phyloP scores from a whole-genome alignment of 371 early-diverging fungal genomes.

The Dichotomocladium elegans region DNA sequence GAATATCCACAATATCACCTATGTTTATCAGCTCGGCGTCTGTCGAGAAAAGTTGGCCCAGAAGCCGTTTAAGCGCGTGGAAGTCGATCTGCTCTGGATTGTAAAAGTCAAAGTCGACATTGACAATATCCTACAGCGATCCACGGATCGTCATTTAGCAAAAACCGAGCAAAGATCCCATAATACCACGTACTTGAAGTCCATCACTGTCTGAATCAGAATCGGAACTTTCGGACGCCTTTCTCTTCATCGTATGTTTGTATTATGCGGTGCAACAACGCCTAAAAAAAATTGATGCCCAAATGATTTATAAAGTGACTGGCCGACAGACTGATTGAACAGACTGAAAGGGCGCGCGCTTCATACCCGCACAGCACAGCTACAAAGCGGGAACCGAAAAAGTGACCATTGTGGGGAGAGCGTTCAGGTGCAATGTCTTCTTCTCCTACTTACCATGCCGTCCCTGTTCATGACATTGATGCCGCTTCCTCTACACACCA shows the following conservation, averaged over 20 bases:
- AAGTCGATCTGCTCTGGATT: constrained; percentile 86
- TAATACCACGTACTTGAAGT: neutral
- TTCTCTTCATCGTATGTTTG: constrained; percentile 11
- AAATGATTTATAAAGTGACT: no score
- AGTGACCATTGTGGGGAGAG: no score
- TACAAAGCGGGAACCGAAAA: no score
- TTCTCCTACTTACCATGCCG: constrained; percentile 24
- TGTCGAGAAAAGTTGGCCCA: constrained; percentile 73
- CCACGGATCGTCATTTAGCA: neutral
- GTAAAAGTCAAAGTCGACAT: constrained; percentile 96
- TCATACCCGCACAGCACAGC: no score
- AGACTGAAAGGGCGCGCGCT: no score
- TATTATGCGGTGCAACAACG: neutral
- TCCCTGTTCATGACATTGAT: constrained; percentile 15
- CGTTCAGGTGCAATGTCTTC: no score
- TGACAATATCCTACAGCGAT: constrained; percentile 64
- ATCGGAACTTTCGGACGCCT: constrained; percentile 7
- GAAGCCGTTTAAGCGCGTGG: constrained; percentile 86
- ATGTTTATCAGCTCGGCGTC: constrained; percentile 75
- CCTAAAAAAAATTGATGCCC: no score
- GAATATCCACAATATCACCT: constrained; percentile 79
- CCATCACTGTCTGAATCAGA: constrained; percentile 3
- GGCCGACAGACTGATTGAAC: no score
- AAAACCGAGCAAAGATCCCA: neutral
- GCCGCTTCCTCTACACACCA: neutral